These are phyloP conservation scores for Lepidopterella palustris DNA, from an alignment of 495 filamentous ascomycete species.

Conservation along the genomic window DNA sequence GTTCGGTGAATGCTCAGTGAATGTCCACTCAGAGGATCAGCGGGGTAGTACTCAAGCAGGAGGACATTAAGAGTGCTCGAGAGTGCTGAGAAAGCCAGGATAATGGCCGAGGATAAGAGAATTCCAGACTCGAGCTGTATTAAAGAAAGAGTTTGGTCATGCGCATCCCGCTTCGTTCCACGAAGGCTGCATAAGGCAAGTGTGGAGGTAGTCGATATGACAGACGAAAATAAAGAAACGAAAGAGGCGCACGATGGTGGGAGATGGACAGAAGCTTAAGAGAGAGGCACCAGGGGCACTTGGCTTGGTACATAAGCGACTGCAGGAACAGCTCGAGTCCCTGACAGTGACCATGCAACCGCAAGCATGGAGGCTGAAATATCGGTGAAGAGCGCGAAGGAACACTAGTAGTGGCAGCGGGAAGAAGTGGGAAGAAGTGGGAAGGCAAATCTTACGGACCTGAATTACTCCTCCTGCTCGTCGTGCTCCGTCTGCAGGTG, in stretches of 20 bases:
- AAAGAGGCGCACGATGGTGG: constrained; percentile 6
- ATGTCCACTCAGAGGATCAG: no score
- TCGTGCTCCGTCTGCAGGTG: not conserved
- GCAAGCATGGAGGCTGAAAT: constrained; percentile 22
- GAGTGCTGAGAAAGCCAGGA: no score
- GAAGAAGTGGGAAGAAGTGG: not conserved
- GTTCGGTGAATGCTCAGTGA: not conserved
- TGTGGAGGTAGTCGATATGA: constrained; percentile 4
- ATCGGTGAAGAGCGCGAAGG: constrained; percentile 20
- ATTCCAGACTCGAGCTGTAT: not conserved
- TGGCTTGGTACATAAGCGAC: constrained; percentile 14
- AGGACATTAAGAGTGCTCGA: no score
- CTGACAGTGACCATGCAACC: not conserved
- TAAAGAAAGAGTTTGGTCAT: constrained; percentile 19
- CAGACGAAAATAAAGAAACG: constrained; percentile 7
- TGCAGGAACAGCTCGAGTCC: not conserved
- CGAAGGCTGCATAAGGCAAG: constrained; percentile 15
- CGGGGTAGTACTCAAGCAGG: no score
- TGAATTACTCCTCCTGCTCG: not conserved
- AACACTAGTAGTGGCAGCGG: not conserved
- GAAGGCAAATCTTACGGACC: constrained; percentile 20
- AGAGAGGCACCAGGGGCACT: constrained; percentile 1
- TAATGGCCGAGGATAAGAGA: no score
- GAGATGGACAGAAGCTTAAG: constrained; percentile 4
- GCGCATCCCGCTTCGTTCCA: constrained; percentile 19